Evolutionary conservation across 345 rosid genomes (phyloP), one percentile per base, ranked within the genome.

Genomic region (Brassica nigra): DNA sequence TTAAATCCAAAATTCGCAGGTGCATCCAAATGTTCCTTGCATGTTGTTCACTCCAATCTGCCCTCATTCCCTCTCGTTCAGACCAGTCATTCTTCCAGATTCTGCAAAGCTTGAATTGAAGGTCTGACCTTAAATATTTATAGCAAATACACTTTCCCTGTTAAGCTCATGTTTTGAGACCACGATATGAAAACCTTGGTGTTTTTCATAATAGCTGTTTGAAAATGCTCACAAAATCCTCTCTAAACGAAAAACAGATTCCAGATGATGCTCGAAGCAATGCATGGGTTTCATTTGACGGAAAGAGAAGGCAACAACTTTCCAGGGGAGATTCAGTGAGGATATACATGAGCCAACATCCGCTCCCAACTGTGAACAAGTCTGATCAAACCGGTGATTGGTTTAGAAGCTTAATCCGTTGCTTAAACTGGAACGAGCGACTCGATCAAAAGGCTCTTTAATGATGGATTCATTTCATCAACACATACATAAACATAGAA

Each of bases 271-370:
- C 96, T 70, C 87, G 99, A 80, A 95, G 97, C 78, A 95, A 91
- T 85, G 97, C 94, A n/a, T 95, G 98, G 99, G 98, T 93, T 79
- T 95, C 99, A 14, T 95, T 93, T 63, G 98, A 95, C 77, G 99
- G 99, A 80, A 93, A 90, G 90, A 88, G 99, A 85, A 87, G 98
- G 84, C 99, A 93, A 69, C 98, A 95, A 80, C 97, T 95, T 42
- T 95, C 98, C 1, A 90, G 98, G 63, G 99, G 98, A 65, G 94
- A 95, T 86, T 91, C 96, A 7, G 92, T 95, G 75, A 82, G 88
- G 71, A 91, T 95, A 83, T 86, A 64, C 31, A 95, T 95, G 99
- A 95, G 99, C 89, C 80, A 93, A 86, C 98, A 93, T 78, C 99
- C 99, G 0, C 91, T 95, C 71, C 97, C 98, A 10, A 95, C 98